Base-by-base conservation (phyloP, 1,139 yeast species). In the Nadsonia starkeyi-henricii region DNA sequence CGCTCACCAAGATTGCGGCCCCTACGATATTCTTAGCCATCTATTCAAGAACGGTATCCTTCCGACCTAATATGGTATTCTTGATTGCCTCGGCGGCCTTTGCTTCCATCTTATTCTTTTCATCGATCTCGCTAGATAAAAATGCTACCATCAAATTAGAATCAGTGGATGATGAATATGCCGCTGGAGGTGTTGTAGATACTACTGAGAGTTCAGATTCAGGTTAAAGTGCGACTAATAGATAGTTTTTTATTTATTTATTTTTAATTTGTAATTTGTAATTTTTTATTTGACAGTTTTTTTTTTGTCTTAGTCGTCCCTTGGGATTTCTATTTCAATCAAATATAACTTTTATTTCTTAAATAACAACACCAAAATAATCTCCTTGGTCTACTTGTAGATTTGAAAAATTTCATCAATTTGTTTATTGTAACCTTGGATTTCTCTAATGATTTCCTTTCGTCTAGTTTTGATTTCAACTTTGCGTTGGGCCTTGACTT, bases 11-110 rank as follows among this genome's bases (percentile, higher is more conserved):
- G 42, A 55, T 61, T 13, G 47, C 63, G 13, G 54, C 58, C 7
- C 68, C 68, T 9, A 52, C 58, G 13, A 45, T 61, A 7, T 62
- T 64, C 47, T 54, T 60, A 20, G 39, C 53, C 19, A 51, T 65
- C 18, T 65, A 60, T 50, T 55, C 55, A 13, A 47, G 50, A 39
- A 61, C 68, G 3, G 65, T 62, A 8, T 53, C 53, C 12, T 46
- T 53, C 26, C 54, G 58, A 12, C 67, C 69, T 1, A 58, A 56
- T 46, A 45, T 58, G 37, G 60, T 62, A 8, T 58, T 63, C 46
- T 57, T 59, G 43, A 37, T 59, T 36, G 59, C 57, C 5, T 45
- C 58, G 1, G 52, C 47, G 7, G 47, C 55, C 17, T 55, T 54
- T 41, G 43, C 53, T 18, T 20, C 49, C 2, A 45, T 60, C 4